Evolutionary conservation across 495 filamentous ascomycete genomes (phyloP), one percentile per base, ranked within the genome.

Genomic region (Hypoxylon crocopeplum): DNA sequence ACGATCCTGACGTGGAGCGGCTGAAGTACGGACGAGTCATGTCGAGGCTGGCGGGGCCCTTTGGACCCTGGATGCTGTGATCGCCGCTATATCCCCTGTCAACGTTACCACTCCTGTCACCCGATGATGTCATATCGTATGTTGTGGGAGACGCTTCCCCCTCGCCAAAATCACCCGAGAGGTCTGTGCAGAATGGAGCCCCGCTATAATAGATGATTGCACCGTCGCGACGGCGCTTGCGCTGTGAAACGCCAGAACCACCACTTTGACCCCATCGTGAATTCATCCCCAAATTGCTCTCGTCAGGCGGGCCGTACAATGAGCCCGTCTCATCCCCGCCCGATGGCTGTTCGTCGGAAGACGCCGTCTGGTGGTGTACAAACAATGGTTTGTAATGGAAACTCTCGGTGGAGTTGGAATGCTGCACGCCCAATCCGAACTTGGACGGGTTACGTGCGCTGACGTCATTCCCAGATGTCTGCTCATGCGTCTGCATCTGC

Each of bases 171-270:
- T 90, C 85, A n/a, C 85, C 82, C 39, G 84, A 88, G 3, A 92
- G 78, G 73, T 93, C 90, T 10, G 86, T 91, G 70, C 84, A 92
- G 68, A 93, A 93, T 1, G 77, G 79, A 5, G 86, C 85, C 19
- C 84, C 82, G 48, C 86, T 88, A 70, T 92, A 93, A 67, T 88
- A 93, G 40, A 91, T 88, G 61, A 92, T 90, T 15, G 90, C 86
- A 10, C 90, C 90, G 62, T 84, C 86, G 13, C 79, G 79, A 10
- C 72, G 75, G 29, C 72, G 75, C 56, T 72, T 74, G 46, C 77
- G 72, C 44, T 74, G 72, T 19, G 72, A 69, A 27, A 72, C 69
- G 38, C 73, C 77, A 21, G 69, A 79, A 33, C 63, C 54, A 58
- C 76, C 72, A 58, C 75, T 79, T 22, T 72, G 73, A 30, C 69